A percentile compares a stretch with the other conserved stretches of the same genome.
Evolutionary conservation across 164 flowering plant species (phyloP).

Genomic region (Vitis amurensis): DNA sequence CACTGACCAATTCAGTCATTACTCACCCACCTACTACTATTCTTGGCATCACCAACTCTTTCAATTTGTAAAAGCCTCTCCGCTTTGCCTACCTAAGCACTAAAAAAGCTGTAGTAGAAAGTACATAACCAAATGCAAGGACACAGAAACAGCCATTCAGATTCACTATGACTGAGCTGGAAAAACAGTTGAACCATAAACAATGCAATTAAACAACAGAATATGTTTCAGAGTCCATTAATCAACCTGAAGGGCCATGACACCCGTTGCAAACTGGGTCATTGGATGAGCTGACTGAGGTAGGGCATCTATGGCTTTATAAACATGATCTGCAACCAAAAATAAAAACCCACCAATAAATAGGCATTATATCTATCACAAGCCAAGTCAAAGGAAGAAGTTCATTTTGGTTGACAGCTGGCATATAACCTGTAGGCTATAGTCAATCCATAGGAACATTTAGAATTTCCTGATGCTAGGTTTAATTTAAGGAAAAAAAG

Average conservation of each 20-base stretch:
- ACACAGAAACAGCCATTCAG: background rate
- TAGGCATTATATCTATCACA: background rate
- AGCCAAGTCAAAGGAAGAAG: background rate
- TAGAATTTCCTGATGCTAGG: background rate
- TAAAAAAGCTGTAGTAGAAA: too few species aligned
- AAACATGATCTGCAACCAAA: conserved; percentile 76
- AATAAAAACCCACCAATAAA: conserved; percentile 2
- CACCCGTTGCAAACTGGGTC: conserved; percentile 95
- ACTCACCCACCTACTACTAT: too few species aligned
- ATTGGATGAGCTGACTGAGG: conserved; percentile 91
- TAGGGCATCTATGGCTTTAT: conserved; percentile 76
- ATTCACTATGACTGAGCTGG: background rate
- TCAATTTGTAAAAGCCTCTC: too few species aligned
- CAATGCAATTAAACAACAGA: background rate
- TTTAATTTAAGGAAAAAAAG: too few species aligned
- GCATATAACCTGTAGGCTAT: background rate
- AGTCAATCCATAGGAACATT: background rate
- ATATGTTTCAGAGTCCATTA: conserved; percentile 4
- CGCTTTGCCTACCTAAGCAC: too few species aligned
- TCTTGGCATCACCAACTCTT: too few species aligned
- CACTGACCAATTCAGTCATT: too few species aligned
- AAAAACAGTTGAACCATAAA: background rate
- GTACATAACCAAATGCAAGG: too few species aligned
- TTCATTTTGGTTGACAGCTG: background rate
- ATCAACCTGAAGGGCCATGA: conserved; percentile 96